Evolutionary conservation across 2,329 filamentous ascomycete genomes (phyloP).

Genomic region (Chrysoporthe deuterocubensis): DNA sequence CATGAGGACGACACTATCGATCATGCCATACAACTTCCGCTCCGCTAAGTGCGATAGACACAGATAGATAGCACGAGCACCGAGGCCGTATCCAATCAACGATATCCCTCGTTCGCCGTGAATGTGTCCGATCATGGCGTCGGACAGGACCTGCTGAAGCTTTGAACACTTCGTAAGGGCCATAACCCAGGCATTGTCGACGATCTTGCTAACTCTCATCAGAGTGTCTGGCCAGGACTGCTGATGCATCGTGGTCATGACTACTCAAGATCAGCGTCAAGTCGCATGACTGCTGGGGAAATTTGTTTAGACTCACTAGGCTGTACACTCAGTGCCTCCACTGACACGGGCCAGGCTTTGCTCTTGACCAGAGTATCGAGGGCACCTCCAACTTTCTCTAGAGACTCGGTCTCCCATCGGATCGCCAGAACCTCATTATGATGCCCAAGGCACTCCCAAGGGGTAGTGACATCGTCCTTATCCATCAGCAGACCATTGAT

Average conservation of each 20-base stretch:
- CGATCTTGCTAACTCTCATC: constrained; percentile 70
- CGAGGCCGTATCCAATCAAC: constrained; percentile 81
- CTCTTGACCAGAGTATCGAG: constrained; percentile 79
- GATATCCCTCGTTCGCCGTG: constrained; percentile 83
- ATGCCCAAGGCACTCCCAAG: constrained; percentile 77
- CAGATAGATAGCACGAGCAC: constrained; percentile 80
- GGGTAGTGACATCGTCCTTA: constrained; percentile 71
- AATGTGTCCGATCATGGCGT: constrained; percentile 79
- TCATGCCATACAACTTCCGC: constrained; percentile 78
- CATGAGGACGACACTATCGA: constrained; percentile 86
- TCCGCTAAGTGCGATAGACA: constrained; percentile 82
- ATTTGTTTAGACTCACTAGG: constrained; percentile 47
- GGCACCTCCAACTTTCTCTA: constrained; percentile 77
- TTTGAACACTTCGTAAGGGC: constrained; percentile 79
- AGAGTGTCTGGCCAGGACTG: constrained; percentile 66
- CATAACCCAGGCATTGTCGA: constrained; percentile 82
- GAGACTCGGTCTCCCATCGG: constrained; percentile 78
- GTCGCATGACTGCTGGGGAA: neutral
- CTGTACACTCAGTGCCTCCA: constrained; percentile 50
- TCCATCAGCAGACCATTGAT: constrained; percentile 81
- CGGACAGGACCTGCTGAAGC: constrained; percentile 71
- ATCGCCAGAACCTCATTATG: constrained; percentile 81
- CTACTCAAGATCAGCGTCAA: constrained; percentile 13
- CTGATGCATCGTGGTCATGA: constrained; percentile 51
- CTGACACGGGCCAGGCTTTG: constrained; percentile 77